Evolutionary conservation across 345 rosid genomes (phyloP), one percentile per base, ranked within the genome.

Genomic region (Pugionium dolabratum): DNA sequence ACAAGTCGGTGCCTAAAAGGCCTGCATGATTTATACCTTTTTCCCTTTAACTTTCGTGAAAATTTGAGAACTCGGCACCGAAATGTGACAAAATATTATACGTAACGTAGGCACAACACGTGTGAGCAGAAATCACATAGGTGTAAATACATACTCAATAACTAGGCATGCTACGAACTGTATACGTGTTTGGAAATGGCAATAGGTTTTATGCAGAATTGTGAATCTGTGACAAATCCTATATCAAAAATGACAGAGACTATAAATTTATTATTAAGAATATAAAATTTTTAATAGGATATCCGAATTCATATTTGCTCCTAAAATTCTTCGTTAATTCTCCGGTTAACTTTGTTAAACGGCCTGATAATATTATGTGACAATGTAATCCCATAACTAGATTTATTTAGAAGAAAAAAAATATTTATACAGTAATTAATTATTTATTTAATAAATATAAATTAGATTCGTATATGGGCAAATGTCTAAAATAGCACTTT

Each of bases 1-100:
- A n/a, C 27, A 36, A 39, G 66, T 59, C 73, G 66, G 73, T 69
- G 73, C 45, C 73, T 59, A 50, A 59, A 26, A 2, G 53, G 45
- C 18, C 2, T 58, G 40, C 66, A 40, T 33, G 25, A 42, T 51
- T 7, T 40, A 10, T 49, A 28, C 18, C 4, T 43, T 32, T 31
- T 30, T 25, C 18, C 10, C 2, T 49, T 39, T 54, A 0, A 1
- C n/a, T 44, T 29, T 27, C 11, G 33, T 41, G 42, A 40, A 59
- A 59, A 49, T 5, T 59, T 41, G 36, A 41, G 43, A 40, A 51
- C 33, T 42, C 43, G 45, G 60, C 67, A 51, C 54, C 73, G 50
- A 51, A 69, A 69, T 59, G 59, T 37, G 53, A 50, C 34, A 59
- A 49, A n/a, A 40, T 29, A 48, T 5, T 10, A 10, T 30, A 31